These are phyloP conservation scores for Acaromyces ingoldii DNA, from an alignment of 1,284 basidiomycete genomes.

Conservation along the genomic window DNA sequence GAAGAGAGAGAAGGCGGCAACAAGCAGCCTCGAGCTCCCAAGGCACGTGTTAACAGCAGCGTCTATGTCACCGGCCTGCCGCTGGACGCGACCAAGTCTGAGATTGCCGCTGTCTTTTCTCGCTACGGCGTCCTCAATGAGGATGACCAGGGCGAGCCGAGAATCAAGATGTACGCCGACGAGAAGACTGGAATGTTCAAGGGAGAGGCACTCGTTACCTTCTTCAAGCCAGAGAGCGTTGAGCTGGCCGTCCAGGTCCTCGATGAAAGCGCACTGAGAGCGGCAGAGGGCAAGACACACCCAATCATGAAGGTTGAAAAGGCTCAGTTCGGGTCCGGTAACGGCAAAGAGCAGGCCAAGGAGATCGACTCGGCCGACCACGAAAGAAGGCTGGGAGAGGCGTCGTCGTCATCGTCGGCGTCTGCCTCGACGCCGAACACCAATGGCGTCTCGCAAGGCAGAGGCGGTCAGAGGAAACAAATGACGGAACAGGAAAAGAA, in stretches of 20 bases:
- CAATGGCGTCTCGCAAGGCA: conserved; percentile 1
- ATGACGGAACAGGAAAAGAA: conserved; percentile 12
- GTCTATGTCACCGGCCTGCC: conserved; percentile 87
- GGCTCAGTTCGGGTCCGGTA: conserved; percentile 72
- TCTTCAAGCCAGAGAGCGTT: conserved; percentile 95
- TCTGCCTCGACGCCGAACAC: neutral
- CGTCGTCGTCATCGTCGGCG: neutral
- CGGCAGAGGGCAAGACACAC: conserved; percentile 64
- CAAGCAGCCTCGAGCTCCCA: neutral
- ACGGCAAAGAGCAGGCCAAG: conserved; percentile 35
- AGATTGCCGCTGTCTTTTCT: conserved; percentile 74
- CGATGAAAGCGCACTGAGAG: conserved; percentile 83
- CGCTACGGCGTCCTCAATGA: conserved; percentile 89
- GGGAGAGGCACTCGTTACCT: conserved; percentile 92
- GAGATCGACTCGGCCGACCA: conserved; percentile 1
- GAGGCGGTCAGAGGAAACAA: conserved; percentile 1
- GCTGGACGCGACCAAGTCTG: conserved; percentile 66
- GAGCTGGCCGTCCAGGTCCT: conserved; percentile 75
- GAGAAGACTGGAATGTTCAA: conserved; percentile 72
- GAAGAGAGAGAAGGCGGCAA: neutral
- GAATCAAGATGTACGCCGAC: conserved; percentile 87
- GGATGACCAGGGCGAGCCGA: conserved; percentile 76
- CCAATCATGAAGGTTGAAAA: conserved; percentile 72
- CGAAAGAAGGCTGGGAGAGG: neutral
- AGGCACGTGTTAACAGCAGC: conserved; percentile 59